These are phyloP conservation scores for Colletotrichum sp. DNA, from an alignment of 2,329 filamentous ascomycete species.

Conservation along the genomic window DNA sequence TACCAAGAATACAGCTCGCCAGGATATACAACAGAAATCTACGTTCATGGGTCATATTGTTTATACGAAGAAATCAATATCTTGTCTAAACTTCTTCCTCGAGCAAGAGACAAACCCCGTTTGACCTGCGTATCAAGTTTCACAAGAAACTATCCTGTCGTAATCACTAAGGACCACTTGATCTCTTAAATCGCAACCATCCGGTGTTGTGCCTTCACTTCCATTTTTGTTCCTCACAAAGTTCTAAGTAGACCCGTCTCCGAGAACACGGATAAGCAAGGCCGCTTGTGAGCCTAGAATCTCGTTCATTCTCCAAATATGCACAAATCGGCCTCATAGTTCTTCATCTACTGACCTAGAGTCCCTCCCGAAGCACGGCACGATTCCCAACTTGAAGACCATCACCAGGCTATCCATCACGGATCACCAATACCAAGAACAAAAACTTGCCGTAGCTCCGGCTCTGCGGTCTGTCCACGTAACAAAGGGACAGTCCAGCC, in stretches of 20 bases:
- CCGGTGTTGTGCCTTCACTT: fast-evolving
- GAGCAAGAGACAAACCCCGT: fast-evolving
- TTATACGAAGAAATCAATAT: fast-evolving
- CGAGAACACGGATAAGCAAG: fast-evolving
- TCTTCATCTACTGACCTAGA: no score
- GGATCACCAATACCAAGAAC: neutral
- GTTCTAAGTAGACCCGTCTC: fast-evolving
- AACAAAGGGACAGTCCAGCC: neutral
- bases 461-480: neutral
- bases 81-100: neutral
- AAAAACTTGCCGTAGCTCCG: neutral
- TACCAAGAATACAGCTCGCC: fast-evolving
- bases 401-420: neutral
- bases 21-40: fast-evolving
- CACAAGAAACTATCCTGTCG: neutral
- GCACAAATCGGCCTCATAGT: neutral
- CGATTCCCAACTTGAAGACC: no score
- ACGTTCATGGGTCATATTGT: fast-evolving
- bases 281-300: fast-evolving
- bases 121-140: fast-evolving
- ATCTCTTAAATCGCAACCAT: fast-evolving
- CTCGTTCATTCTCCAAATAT: fast-evolving
- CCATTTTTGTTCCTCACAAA: fast-evolving
- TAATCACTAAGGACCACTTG: neutral
- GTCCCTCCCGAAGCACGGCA: no score